A percentile compares a stretch with the other conserved stretches of the same genome.
Evolutionary conservation across 2,329 filamentous ascomycete species (phyloP).

Genomic region (Cladosporium sp.): DNA sequence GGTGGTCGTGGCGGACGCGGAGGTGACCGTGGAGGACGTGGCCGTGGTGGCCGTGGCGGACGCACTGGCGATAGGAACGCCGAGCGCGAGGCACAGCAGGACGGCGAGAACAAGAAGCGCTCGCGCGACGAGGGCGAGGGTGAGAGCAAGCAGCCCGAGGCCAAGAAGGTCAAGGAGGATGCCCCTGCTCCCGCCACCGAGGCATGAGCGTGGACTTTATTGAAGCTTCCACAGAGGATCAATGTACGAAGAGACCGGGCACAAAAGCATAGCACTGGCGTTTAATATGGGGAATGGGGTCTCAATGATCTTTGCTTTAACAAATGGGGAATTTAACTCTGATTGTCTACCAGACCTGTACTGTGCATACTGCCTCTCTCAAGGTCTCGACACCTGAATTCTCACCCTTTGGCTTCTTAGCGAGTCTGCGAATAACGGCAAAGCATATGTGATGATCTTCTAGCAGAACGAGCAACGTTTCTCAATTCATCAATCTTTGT

Average conservation of each 20-base stretch:
- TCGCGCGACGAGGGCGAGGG: slow-evolving; percentile 18
- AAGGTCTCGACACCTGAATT: background rate
- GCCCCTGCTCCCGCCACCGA: slow-evolving; percentile 13
- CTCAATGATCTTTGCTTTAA: slow-evolving; percentile 7
- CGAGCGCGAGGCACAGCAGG: slow-evolving; percentile 21
- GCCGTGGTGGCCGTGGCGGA: slow-evolving; percentile 21
- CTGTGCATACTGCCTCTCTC: background rate
- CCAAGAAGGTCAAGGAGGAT: slow-evolving; percentile 27
- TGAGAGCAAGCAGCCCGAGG: slow-evolving; percentile 17
- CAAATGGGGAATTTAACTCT: slow-evolving; percentile 1
- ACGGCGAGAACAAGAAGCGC: slow-evolving; percentile 13
- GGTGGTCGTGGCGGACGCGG: slow-evolving; percentile 20
- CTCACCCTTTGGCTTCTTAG: background rate
- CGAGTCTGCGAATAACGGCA: background rate
- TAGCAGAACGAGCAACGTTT: background rate
- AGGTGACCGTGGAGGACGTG: slow-evolving; percentile 32
- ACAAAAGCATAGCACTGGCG: slow-evolving; percentile 18
- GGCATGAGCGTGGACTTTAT: slow-evolving; percentile 8
- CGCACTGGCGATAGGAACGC: slow-evolving; percentile 23
- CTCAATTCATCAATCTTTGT: background rate
- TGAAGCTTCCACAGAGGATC: background rate
- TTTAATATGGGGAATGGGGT: slow-evolving; percentile 4
- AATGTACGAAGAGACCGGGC: slow-evolving; percentile 6
- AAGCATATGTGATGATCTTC: background rate
- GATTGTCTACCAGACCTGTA: background rate